Evolutionary conservation across 1,139 yeast species (phyloP).

Genomic region (Yamadazyma trypodendri): DNA sequence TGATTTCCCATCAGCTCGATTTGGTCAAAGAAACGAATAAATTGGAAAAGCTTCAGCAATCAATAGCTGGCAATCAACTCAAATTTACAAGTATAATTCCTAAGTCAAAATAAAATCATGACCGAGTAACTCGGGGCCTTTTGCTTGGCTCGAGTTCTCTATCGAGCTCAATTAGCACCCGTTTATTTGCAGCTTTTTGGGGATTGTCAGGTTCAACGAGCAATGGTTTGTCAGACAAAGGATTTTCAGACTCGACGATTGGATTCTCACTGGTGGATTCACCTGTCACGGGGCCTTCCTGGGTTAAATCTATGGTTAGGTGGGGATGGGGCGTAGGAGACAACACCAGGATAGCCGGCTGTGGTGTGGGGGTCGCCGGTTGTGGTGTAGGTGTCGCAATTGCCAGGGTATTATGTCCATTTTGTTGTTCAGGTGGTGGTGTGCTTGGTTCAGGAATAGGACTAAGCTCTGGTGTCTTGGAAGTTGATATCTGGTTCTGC

Average conservation of each 20-base stretch:
- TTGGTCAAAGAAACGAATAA: background rate
- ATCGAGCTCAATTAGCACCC: background rate
- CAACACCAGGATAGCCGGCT: background rate
- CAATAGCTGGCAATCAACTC: no score
- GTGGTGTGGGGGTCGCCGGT: background rate
- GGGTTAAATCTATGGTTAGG: background rate
- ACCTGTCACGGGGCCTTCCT: background rate
- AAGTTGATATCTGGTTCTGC: background rate
- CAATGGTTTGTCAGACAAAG: no score
- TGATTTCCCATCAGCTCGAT: slow-evolving; percentile 2
- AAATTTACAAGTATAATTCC: no score
- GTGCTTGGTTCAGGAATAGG: background rate
- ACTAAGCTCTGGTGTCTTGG: background rate
- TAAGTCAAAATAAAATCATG: background rate
- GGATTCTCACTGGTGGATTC: background rate
- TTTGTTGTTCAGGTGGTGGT: no score
- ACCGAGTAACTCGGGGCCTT: background rate
- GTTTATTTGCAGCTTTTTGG: background rate
- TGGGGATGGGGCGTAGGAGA: background rate
- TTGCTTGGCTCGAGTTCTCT: background rate
- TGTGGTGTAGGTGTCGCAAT: background rate
- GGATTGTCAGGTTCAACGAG: background rate
- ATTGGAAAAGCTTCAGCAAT: background rate
- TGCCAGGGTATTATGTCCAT: no score
- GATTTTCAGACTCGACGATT: no score